Percentiles rank a stretch among this genome's conserved stretches.
These are phyloP conservation scores for Phytopythium kandeliae DNA, from an alignment of 352 stramenopile genomes.

Conservation along the genomic window DNA sequence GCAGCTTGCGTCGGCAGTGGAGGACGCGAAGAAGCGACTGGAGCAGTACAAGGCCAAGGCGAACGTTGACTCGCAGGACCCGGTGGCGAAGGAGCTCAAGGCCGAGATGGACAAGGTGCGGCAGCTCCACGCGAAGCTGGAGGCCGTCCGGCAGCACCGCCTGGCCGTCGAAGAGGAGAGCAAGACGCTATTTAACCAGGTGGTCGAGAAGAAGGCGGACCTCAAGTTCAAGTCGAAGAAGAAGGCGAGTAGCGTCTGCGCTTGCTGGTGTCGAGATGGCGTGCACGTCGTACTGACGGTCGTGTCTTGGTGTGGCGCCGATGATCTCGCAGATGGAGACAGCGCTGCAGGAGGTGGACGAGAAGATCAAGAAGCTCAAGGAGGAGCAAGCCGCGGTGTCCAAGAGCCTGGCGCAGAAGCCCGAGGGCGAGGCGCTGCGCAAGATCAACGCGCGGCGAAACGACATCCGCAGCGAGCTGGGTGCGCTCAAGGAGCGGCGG, in stretches of 20 bases:
- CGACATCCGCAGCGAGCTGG: conserved; percentile 81
- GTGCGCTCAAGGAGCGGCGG: conserved; percentile 74
- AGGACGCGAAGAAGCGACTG: conserved; percentile 79
- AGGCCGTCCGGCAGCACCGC: conserved; percentile 80
- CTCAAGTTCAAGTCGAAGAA: conserved; percentile 88
- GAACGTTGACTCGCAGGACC: conserved; percentile 65
- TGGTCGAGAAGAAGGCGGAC: conserved; percentile 87
- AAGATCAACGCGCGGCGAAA: conserved; percentile 81
- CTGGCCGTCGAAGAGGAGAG: conserved; percentile 84
- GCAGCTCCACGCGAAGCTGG: conserved; percentile 77
- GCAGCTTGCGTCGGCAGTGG: conserved; percentile 56
- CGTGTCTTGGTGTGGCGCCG: conserved; percentile 1
- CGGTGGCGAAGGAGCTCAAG: conserved; percentile 76
- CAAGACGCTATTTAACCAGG: conserved; percentile 87
- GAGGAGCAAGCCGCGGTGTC: conserved; percentile 73
- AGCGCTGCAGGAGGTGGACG: conserved; percentile 74
- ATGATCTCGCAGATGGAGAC: conserved; percentile 51
- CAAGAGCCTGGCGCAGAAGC: conserved; percentile 68
- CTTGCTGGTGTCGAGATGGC: neutral
- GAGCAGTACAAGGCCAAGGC: conserved; percentile 78
- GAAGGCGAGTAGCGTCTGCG: conserved; percentile 33
- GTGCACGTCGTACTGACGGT: neutral
- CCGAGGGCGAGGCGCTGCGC: conserved; percentile 70
- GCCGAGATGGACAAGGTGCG: conserved; percentile 84
- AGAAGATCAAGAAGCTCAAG: conserved; percentile 77